Base-by-base conservation (phyloP, 305 asterid species). In the Coffea humblotiana region DNA sequence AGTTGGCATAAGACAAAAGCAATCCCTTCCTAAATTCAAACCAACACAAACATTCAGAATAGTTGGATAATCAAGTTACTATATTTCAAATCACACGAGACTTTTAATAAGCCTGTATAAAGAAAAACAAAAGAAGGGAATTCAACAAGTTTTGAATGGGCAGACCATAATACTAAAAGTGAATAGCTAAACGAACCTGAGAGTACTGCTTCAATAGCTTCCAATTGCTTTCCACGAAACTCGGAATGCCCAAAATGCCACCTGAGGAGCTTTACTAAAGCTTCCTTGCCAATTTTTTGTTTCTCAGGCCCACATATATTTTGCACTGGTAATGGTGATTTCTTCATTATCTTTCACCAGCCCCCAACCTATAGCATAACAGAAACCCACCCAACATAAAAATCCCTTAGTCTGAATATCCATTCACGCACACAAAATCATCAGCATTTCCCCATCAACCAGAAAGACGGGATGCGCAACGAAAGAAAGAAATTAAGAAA, bases 1-100 rank as follows among this genome's bases (percentile, higher is more conserved):
- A 49, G 99, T 93, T 56, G 99, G 99, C 98, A 93, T 93, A 70
- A 95, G 92, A 84, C 99, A 95, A 80, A 95, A 95, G 78, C 98
- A 95, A 87, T 95, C 99, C 86, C 92, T 88, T 74, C 99, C 99
- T 95, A 81, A 81, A 88, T 69, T 47, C 52, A 47, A 76, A 66
- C 69, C 56, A 82, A 72, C 67, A 75, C 21, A 49, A 58, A 60
- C 29, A 58, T 63, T 15, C 18, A 13, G 4, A 52, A 14, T 3
- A 52, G 15, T 52, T 1, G 21, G 19, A 52, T 52, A 52, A 15
- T 3, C 21, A 2, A 58, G 64, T 19, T 19, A 4, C 48, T 47
- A 64, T 51, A 48, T 25, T 29, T 18, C 10, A 2, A 52, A 16
- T 27, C 15, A 14, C 45, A 8, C 13, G 48, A 16, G 23, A 16